A percentile compares a stretch with the other conserved stretches of the same genome.
phyloP scores from a whole-genome alignment of 345 rosid species.

The Kernera saxatilis region DNA sequence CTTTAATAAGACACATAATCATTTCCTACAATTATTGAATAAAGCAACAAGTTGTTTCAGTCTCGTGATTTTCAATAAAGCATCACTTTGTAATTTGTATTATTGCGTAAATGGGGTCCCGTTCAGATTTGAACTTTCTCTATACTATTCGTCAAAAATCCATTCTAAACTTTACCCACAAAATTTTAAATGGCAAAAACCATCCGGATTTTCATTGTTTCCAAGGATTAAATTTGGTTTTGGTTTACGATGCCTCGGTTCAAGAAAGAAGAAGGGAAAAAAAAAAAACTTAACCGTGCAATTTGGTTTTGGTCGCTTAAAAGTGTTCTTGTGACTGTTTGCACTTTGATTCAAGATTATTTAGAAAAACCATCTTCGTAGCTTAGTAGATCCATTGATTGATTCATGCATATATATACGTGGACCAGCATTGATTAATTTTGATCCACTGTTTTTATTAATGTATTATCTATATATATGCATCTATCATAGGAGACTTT shows the following conservation, averaged over 20 bases:
- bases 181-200: not conserved
- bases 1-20: not conserved
- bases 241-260: not conserved
- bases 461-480: not conserved
- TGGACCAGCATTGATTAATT: slow-evolving; percentile 9
- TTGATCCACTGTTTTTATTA: not conserved
- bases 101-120: not conserved
- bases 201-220: not conserved
- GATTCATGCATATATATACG: not conserved
- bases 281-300: not conserved
- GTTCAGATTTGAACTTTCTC: not conserved
- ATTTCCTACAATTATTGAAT: not conserved
- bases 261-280: not conserved
- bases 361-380: not conserved
- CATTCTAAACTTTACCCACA: not conserved
- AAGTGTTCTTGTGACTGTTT: not conserved
- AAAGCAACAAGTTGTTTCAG: not conserved
- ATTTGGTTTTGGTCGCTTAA: not conserved
- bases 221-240: not conserved
- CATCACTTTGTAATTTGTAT: not conserved
- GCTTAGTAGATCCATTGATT: not conserved
- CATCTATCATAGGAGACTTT: slow-evolving; percentile 2
- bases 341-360: not conserved
- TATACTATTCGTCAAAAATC: not conserved
- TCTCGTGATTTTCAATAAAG: slow-evolving; percentile 16